Conservation (phyloP, 2,329 filamentous ascomycete genomes). For the Trichocomaceae sp. region DNA sequence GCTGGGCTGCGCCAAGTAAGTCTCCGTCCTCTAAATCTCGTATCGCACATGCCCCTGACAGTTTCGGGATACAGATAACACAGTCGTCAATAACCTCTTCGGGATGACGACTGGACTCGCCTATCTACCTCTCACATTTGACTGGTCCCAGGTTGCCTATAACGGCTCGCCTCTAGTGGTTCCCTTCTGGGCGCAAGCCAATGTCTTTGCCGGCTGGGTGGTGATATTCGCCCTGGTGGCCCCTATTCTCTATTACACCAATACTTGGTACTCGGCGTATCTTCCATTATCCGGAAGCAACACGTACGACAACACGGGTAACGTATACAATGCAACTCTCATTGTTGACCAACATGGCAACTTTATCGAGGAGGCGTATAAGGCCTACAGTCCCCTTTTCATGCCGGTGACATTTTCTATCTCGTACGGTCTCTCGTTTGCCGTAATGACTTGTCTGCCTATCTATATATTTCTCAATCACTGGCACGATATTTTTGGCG, state of each 20-base stretch:
- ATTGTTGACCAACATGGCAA: constrained; percentile 48
- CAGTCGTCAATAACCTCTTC: constrained; percentile 39
- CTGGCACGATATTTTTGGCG: constrained; percentile 18
- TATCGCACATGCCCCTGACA: constrained; percentile 26
- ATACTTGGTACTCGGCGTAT: constrained; percentile 25
- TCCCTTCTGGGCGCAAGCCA: constrained; percentile 34
- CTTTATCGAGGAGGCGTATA: constrained; percentile 54
- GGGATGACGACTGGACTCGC: constrained; percentile 30
- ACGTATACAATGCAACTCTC: constrained; percentile 50
- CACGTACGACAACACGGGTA: constrained; percentile 40
- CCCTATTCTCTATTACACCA: constrained; percentile 28
- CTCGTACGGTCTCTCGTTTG: constrained; percentile 54
- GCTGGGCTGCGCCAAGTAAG: constrained; percentile 38
- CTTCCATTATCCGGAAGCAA: constrained; percentile 24
- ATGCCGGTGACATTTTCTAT: constrained; percentile 50
- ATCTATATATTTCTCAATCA: constrained; percentile 20
- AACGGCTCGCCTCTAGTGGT: constrained; percentile 21
- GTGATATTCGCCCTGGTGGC: constrained; percentile 31
- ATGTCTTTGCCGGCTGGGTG: constrained; percentile 34
- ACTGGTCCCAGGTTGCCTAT: constrained; percentile 41
- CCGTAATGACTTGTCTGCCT: constrained; percentile 49
- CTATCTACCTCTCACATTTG: constrained; percentile 48
- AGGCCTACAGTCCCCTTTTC: constrained; percentile 56
- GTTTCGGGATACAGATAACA: constrained; percentile 27
- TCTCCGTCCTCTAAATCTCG: constrained; percentile 19